Evolutionary conservation across 495 filamentous ascomycete genomes (phyloP).

Genomic region (Darksidea phi): DNA sequence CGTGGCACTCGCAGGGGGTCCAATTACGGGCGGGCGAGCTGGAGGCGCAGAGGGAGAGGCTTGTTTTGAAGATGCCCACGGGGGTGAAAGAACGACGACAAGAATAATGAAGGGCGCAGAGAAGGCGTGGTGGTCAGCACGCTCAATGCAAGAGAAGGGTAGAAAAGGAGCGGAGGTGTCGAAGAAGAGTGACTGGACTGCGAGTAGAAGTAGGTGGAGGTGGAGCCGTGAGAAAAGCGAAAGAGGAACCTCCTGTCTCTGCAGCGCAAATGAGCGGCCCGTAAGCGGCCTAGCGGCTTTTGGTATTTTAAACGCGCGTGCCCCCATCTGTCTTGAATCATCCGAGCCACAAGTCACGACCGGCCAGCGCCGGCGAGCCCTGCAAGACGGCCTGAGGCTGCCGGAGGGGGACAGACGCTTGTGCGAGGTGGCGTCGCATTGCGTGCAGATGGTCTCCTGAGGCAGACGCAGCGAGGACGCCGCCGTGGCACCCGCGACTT

Average conservation of each 20-base stretch:
- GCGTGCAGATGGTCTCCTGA: constrained; percentile 10
- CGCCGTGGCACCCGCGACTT: background rate
- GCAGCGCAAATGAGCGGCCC: constrained; percentile 22
- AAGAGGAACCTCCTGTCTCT: too few species aligned
- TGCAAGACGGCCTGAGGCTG: constrained; percentile 4
- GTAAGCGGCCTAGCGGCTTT: constrained; percentile 9
- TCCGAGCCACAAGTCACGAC: background rate
- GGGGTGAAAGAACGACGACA: constrained; percentile 36
- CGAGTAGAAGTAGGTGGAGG: background rate
- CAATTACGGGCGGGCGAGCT: constrained; percentile 8
- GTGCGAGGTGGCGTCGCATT: constrained; percentile 16
- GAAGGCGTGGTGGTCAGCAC: constrained; percentile 24
- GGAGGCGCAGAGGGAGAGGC: constrained; percentile 11
- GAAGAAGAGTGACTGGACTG: constrained; percentile 8
- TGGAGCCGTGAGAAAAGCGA: background rate
- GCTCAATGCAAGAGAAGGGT: constrained; percentile 24
- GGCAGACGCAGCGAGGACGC: background rate
- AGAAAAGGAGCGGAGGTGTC: constrained; percentile 12
- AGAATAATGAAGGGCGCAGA: constrained; percentile 37
- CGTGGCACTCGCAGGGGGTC: constrained; percentile 11
- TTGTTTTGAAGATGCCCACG: constrained; percentile 33
- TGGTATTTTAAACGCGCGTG: constrained; percentile 25
- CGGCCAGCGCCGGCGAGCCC: constrained; percentile 2
- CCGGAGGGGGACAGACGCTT: constrained; percentile 11
- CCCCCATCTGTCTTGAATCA: constrained; percentile 7